phyloP scores from a whole-genome alignment of 495 filamentous ascomycete genomes.

The Massariosphaeria phaeospora region DNA sequence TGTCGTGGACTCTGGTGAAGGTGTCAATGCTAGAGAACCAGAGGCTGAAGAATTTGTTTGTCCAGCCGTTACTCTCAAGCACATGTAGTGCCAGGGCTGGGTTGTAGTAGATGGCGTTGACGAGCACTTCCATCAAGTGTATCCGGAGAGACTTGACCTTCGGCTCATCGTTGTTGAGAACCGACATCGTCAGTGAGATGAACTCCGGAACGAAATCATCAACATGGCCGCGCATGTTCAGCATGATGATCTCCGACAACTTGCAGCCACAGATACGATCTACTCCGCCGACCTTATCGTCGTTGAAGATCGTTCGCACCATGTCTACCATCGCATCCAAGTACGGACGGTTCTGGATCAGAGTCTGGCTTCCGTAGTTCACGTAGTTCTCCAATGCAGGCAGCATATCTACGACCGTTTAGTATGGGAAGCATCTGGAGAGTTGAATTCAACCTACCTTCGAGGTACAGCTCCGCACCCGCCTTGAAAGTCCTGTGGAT shows the following conservation, averaged over 20 bases:
- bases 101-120: slow-evolving; percentile 98
- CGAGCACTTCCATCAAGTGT: slow-evolving; percentile 97
- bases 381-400: slow-evolving; percentile 97
- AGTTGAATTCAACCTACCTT: slow-evolving; percentile 39
- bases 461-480: slow-evolving; percentile 93
- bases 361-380: slow-evolving; percentile 73
- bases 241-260: slow-evolving; percentile 92
- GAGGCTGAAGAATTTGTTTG: slow-evolving; percentile 97
- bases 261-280: slow-evolving; percentile 99
- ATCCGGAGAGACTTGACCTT: slow-evolving; percentile 87
- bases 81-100: slow-evolving; percentile 74
- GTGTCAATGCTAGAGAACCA: slow-evolving; percentile 97
- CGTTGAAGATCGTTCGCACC: slow-evolving; percentile 66
- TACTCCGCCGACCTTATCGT: slow-evolving; percentile 87
- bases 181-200: slow-evolving; percentile 79
- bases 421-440: neutral
- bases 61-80: slow-evolving; percentile 86
- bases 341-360: slow-evolving; percentile 79
- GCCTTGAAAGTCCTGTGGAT: slow-evolving; percentile 96
- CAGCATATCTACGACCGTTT: slow-evolving; percentile 67
- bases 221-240: slow-evolving; percentile 85
- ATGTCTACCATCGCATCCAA: slow-evolving; percentile 83
- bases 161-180: slow-evolving; percentile 64
- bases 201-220: slow-evolving; percentile 84
- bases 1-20: slow-evolving; percentile 93